Conservation (phyloP, 306 rosid genomes). For the Coriaria nepalensis region DNA sequence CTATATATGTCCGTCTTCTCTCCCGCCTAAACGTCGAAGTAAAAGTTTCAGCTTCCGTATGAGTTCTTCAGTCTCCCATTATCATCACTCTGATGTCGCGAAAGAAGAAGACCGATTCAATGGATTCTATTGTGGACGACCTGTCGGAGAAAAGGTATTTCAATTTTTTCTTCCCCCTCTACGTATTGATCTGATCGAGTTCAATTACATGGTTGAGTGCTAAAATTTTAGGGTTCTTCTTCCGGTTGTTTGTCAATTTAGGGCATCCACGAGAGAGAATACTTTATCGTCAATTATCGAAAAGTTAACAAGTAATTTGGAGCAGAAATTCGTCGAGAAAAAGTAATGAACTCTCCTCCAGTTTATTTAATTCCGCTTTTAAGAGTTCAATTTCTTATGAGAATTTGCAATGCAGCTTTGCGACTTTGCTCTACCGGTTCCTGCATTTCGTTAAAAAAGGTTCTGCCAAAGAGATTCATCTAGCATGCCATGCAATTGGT, state of each 20-base stretch:
- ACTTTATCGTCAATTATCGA: constrained; percentile 11
- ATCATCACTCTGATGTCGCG: too few species aligned
- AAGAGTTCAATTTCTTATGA: constrained; percentile 1
- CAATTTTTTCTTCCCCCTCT: too few species aligned
- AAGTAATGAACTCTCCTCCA: constrained; percentile 10
- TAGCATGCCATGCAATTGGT: constrained; percentile 20
- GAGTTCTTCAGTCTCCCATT: too few species aligned
- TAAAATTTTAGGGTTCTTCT: constrained; percentile 5
- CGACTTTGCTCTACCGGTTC: constrained; percentile 12
- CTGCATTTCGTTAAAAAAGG: constrained; percentile 15
- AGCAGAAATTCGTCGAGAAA: constrained; percentile 5
- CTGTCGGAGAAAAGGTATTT: too few species aligned
- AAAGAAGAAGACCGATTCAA: too few species aligned
- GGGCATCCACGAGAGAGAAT: constrained; percentile 18
- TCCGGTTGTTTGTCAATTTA: constrained; percentile 9
- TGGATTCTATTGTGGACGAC: too few species aligned
- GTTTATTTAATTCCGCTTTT: background rate
- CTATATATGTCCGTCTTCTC: too few species aligned
- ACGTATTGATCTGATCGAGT: too few species aligned
- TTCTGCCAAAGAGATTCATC: constrained; percentile 17
- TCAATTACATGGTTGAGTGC: background rate
- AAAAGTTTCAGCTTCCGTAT: too few species aligned
- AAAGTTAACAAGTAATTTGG: background rate
- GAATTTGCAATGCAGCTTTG: constrained; percentile 12
- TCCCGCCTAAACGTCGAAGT: too few species aligned